These are phyloP conservation scores for Stephania cephalantha DNA, from an alignment of 164 flowering plant genomes.

Conservation along the genomic window DNA sequence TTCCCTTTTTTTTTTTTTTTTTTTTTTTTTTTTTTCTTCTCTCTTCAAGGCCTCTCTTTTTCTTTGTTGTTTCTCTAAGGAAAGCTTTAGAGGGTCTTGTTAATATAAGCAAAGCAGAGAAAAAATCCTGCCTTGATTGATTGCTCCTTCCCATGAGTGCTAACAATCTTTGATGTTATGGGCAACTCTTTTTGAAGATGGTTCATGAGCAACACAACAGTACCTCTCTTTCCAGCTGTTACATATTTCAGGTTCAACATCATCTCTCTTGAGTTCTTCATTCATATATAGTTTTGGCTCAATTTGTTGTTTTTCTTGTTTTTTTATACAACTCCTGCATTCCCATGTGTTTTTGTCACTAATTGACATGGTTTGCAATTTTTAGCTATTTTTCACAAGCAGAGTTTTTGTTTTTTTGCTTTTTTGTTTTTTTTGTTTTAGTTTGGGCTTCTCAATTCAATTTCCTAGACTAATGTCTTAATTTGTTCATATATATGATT, in stretches of 20 bases:
- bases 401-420: neutral
- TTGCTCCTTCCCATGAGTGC: conserved; percentile 24
- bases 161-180: conserved; percentile 8
- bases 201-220: conserved; percentile 23
- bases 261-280: neutral
- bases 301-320: conserved; percentile 1
- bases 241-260: conserved; percentile 24
- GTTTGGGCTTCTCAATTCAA: neutral
- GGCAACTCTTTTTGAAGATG: conserved; percentile 19
- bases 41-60: neutral
- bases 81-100: conserved; percentile 14
- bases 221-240: conserved; percentile 8
- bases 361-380: too few species aligned
- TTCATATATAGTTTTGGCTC: neutral
- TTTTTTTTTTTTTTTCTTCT: neutral
- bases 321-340: neutral
- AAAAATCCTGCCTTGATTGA: too few species aligned
- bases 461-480: neutral
- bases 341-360: neutral
- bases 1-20: conserved; percentile 16
- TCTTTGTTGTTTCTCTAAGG: conserved; percentile 36
- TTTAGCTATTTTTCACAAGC: neutral
- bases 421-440: neutral
- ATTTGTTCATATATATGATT: too few species aligned
- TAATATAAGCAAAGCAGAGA: too few species aligned